Percentiles rank a stretch among this genome's conserved stretches.
phyloP scores from a whole-genome alignment of 495 filamentous ascomycete species.

The Cryomyces antarcticus region DNA sequence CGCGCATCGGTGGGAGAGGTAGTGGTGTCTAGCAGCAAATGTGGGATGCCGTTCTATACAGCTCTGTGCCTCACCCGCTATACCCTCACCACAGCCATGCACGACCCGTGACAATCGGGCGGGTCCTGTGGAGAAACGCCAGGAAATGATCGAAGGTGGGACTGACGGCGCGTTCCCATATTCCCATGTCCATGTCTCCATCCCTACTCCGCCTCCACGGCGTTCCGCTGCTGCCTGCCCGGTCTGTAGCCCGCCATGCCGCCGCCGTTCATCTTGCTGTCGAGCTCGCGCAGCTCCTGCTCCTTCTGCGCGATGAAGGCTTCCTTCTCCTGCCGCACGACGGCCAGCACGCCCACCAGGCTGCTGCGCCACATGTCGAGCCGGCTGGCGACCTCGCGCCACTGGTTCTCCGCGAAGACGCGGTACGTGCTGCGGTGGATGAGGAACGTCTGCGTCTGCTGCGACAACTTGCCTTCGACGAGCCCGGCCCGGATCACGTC shows the following conservation, averaged over 20 bases:
- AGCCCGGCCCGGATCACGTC: conserved; percentile 89
- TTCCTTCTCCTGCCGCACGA: conserved; percentile 60
- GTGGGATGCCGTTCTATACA: too few relatives aligned
- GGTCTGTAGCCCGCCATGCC: neutral
- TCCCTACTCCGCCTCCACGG: neutral
- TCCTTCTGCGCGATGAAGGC: conserved; percentile 37
- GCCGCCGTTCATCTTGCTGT: neutral
- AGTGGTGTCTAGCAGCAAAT: too few relatives aligned
- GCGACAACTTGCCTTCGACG: conserved; percentile 83
- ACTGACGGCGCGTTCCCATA: too few relatives aligned
- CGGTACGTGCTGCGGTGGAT: conserved; percentile 88
- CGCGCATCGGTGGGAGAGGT: too few relatives aligned
- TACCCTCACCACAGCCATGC: too few relatives aligned
- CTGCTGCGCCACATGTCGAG: conserved; percentile 77
- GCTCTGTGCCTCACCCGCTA: too few relatives aligned
- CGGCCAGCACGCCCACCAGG: conserved; percentile 49
- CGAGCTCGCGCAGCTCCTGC: conserved; percentile 24
- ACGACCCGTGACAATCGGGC: too few relatives aligned
- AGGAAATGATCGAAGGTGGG: too few relatives aligned
- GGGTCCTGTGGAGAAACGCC: too few relatives aligned
- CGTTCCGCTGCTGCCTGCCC: neutral
- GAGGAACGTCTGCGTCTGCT: conserved; percentile 77
- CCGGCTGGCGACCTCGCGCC: conserved; percentile 75
- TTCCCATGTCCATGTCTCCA: too few relatives aligned
- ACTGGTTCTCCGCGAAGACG: conserved; percentile 94